These are phyloP conservation scores for Melanomma pulvis-pyrius DNA, from an alignment of 495 filamentous ascomycete species.

Conservation along the genomic window DNA sequence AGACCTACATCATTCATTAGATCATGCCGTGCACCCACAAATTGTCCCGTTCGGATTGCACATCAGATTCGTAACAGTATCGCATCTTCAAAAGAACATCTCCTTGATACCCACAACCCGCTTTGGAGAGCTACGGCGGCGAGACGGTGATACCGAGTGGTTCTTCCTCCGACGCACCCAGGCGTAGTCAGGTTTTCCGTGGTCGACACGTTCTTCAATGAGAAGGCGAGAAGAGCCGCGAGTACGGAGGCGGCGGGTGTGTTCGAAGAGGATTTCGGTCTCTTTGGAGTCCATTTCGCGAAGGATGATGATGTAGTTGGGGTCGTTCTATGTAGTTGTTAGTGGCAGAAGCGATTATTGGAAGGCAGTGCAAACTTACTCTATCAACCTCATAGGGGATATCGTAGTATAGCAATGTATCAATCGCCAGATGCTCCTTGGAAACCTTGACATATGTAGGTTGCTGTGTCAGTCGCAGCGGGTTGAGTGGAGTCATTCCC, in stretches of 20 bases:
- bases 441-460: slow-evolving; percentile 47
- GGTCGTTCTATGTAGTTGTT: slow-evolving; percentile 36
- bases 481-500: slow-evolving; percentile 28
- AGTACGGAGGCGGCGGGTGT: slow-evolving; percentile 44
- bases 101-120: slow-evolving; percentile 35
- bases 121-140: slow-evolving; percentile 38
- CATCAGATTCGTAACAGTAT: background rate
- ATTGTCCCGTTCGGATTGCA: background rate
- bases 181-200: slow-evolving; percentile 43
- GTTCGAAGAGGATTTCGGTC: slow-evolving; percentile 50
- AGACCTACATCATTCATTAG: background rate
- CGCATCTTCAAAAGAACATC: slow-evolving; percentile 34
- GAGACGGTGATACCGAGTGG: slow-evolving; percentile 29
- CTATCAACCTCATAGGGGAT: slow-evolving; percentile 46
- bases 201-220: slow-evolving; percentile 41
- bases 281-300: slow-evolving; percentile 48
- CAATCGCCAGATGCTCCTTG: slow-evolving; percentile 44
- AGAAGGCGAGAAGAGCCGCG: slow-evolving; percentile 37
- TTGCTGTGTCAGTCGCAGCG: slow-evolving; percentile 26
- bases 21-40: background rate
- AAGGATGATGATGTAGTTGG: slow-evolving; percentile 47
- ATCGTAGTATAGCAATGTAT: slow-evolving; percentile 47
- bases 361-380: slow-evolving; percentile 31
- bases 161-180: slow-evolving; percentile 44
- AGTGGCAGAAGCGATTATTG: background rate